Evolutionary conservation across 1,139 yeast genomes (phyloP).

Genomic region (Geotrichum macrosporum): DNA sequence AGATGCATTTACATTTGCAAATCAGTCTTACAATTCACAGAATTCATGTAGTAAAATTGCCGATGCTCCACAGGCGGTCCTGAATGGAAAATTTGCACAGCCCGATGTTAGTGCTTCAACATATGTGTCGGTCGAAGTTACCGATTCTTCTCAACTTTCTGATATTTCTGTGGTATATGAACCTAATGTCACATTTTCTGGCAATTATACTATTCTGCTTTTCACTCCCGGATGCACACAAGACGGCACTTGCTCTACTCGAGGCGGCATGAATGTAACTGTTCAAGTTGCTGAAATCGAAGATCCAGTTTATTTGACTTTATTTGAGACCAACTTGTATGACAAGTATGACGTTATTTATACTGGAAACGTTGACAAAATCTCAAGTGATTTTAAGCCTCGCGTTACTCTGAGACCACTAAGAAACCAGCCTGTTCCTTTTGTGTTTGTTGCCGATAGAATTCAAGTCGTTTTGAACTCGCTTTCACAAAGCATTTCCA

Average conservation of each 20-base stretch:
- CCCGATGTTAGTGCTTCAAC: conserved; percentile 28
- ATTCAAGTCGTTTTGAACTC: conserved; percentile 51
- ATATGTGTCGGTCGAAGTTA: conserved; percentile 40
- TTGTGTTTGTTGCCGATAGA: conserved; percentile 67
- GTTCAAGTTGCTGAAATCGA: conserved; percentile 45
- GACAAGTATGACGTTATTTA: conserved; percentile 76
- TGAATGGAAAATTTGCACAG: conserved; percentile 25
- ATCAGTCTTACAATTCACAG: conserved; percentile 66
- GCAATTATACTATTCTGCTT: conserved; percentile 65
- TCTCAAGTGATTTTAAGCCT: conserved; percentile 44
- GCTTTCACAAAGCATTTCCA: conserved; percentile 41
- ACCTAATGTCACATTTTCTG: conserved; percentile 70
- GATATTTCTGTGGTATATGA: conserved; percentile 53
- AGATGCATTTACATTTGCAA: conserved; percentile 61
- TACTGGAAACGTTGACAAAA: conserved; percentile 61
- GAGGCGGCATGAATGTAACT: conserved; percentile 79
- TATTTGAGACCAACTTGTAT: conserved; percentile 76
- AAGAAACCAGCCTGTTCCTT: conserved; percentile 41
- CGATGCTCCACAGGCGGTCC: conserved; percentile 30
- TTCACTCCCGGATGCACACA: conserved; percentile 82
- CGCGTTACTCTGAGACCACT: conserved; percentile 42
- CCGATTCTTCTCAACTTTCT: conserved; percentile 35
- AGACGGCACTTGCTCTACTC: conserved; percentile 61
- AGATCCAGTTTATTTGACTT: conserved; percentile 42
- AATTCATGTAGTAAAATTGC: conserved; percentile 32